Base-by-base conservation (phyloP, 2,329 filamentous ascomycete species). In the Emmonsiellopsis sp. region DNA sequence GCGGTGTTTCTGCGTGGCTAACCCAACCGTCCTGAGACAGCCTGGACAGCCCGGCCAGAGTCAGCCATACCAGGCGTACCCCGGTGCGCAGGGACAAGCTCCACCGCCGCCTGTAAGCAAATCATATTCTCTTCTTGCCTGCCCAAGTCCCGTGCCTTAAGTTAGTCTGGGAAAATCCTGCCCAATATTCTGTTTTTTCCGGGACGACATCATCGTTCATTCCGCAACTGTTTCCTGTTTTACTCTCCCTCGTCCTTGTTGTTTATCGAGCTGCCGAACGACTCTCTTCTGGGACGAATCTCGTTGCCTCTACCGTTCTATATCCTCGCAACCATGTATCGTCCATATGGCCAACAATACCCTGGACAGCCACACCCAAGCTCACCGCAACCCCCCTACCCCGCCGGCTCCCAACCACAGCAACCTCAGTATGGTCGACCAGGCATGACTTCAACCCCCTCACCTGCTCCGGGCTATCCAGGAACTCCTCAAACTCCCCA, bases 51-150 rank as follows among this genome's bases (percentile, higher is more conserved):
- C 71, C 59, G 69, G 71, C 50, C 74, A 78, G 60, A 48, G 15
- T 9, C 69, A 67, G 56, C 72, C 75, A 63, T 82, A 82, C 68
- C 78, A 82, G 70, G 75, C 79, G 59, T 82, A 79, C 65, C 75
- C 73, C 61, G 75, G 73, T 61, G 65, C 63, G 46, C 56, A 63
- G 57, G 54, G 58, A 51, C 62, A 65, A 54, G 53, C 55, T 55
- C 60, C 62, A 45, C 51, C 62, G 50, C 62, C 54, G 53, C 61
- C 68, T 64, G 69, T 72, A 72, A 68, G 69, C 64, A 59, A 55
- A 50, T 55, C 37, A 55, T 58, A 51, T 55, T 56, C 57, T 51
- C 57, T 50, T 59, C 32, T 34, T 16, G 7, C 16, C 48, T 26
- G 20, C 51, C 43, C 49, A 50, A 42, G 46, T 43, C 49, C 49